These are phyloP conservation scores for Iberis pinnata DNA, from an alignment of 345 rosid species.

Conservation along the genomic window DNA sequence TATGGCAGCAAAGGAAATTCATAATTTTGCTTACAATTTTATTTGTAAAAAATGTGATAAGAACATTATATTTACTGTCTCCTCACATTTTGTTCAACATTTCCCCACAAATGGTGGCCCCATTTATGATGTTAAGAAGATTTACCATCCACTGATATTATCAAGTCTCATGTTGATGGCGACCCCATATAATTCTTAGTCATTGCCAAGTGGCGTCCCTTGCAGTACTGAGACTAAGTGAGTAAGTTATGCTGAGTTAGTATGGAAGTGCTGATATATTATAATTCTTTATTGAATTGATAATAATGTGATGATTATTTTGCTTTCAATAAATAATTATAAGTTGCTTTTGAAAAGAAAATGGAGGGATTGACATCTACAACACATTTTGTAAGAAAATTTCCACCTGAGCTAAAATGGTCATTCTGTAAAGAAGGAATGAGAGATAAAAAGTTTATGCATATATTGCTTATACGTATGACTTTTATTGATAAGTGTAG, in stretches of 20 bases:
- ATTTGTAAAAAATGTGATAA: background rate
- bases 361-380: constrained; percentile 90
- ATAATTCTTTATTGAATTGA: background rate
- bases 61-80: background rate
- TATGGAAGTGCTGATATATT: background rate
- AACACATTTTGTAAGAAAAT: too few species aligned
- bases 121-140: constrained; percentile 69
- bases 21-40: background rate
- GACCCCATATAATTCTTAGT: too few species aligned
- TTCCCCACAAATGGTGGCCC: constrained; percentile 99
- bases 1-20: too few species aligned
- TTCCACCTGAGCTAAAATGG: constrained; percentile 92
- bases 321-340: constrained; percentile 26
- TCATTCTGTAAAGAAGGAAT: constrained; percentile 90
- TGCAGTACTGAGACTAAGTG: constrained; percentile 91
- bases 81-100: constrained; percentile 97
- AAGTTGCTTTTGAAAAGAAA: constrained; percentile 96
- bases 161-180: constrained; percentile 96
- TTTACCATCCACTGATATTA: constrained; percentile 91
- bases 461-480: constrained; percentile 76
- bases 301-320: constrained; percentile 1
- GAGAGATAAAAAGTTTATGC: constrained; percentile 94
- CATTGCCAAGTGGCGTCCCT: constrained; percentile 93
- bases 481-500: constrained; percentile 84
- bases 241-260: constrained; percentile 64